These are phyloP conservation scores for Rhynchospora tenuis DNA, from an alignment of 176 grass and related monocot genomes.

Conservation along the genomic window DNA sequence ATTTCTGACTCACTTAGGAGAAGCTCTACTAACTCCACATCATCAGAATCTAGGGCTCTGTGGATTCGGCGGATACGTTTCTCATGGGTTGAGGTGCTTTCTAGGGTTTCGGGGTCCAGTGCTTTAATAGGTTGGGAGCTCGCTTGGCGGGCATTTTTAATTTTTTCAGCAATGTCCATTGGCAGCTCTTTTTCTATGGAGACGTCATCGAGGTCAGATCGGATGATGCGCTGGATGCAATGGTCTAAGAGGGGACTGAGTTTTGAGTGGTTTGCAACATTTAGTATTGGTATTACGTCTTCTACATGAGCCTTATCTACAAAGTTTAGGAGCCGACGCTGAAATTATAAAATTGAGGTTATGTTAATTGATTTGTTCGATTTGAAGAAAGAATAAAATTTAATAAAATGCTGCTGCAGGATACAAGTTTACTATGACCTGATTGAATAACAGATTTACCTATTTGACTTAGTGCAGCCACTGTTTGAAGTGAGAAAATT, in stretches of 20 bases:
- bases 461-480: neutral
- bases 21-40: conserved; percentile 95
- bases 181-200: conserved; percentile 76
- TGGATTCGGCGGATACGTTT: conserved; percentile 85
- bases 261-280: conserved; percentile 68
- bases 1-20: conserved; percentile 90
- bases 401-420: neutral
- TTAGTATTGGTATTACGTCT: conserved; percentile 72
- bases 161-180: conserved; percentile 46
- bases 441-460: neutral
- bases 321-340: conserved; percentile 89
- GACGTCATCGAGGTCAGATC: conserved; percentile 74
- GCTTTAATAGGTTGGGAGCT: conserved; percentile 36
- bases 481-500: neutral
- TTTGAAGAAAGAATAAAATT: neutral
- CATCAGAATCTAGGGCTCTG: conserved; percentile 83
- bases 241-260: conserved; percentile 44
- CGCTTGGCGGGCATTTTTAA: conserved; percentile 38
- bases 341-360: neutral
- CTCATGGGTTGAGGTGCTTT: conserved; percentile 45
- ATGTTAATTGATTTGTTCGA: neutral
- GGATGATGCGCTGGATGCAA: conserved; percentile 77
- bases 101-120: conserved; percentile 13
- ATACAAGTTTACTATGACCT: neutral
- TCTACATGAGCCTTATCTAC: conserved; percentile 89